Evolutionary conservation across 371 early-diverging fungal species (phyloP), one percentile per base, ranked within the genome.

Genomic region (Dentiscutata heterogama): DNA sequence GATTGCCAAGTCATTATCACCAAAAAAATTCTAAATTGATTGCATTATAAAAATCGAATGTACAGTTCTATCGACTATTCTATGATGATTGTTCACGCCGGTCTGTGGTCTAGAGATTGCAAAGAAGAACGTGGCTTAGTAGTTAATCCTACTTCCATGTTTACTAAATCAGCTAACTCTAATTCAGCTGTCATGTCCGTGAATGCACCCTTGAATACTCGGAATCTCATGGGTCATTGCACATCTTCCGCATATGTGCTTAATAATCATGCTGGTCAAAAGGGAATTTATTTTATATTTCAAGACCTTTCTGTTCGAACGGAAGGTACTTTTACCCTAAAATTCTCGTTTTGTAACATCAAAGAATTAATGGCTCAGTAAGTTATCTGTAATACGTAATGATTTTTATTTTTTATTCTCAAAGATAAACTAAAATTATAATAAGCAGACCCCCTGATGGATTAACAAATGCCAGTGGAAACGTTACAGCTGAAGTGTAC

Each of bases 211-310:
- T 80, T 87, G 53, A 85, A 88, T 18, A 89, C 89, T 42, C 89
- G 90, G 31, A 94, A 94, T 67, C 84, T 95, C 3, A 93, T 95
- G 22, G 96, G 97, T 0, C 88, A 93, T 5, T 90, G 91, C 7
- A 92, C 94, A 1, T 88, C 95, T 0, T 92, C 94, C 0, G 94
- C 94, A 2, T 88, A 88, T 31, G 89, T 92, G 39, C 89, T 96
- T 13, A 84, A 86, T 13, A 91, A 92, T 77, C 63, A 89, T 8
- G 88, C 94, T 58, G 90, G 92, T 67, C 86, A 92, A 31, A 89
- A 90, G 31, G 94, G 94, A 11, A 92, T 95, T 60, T 96, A 90
- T 65, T 95, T 94, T 83, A 86, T 94, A 60, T 95, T 95, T 83
- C 92, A 91, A 80, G 95, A 95, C 60, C 81, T 95, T 13, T 92